Evolutionary conservation across 768 basidiomycete genomes (phyloP), one percentile per base, ranked within the genome.

Genomic region (Lactifluus subvellereus): DNA sequence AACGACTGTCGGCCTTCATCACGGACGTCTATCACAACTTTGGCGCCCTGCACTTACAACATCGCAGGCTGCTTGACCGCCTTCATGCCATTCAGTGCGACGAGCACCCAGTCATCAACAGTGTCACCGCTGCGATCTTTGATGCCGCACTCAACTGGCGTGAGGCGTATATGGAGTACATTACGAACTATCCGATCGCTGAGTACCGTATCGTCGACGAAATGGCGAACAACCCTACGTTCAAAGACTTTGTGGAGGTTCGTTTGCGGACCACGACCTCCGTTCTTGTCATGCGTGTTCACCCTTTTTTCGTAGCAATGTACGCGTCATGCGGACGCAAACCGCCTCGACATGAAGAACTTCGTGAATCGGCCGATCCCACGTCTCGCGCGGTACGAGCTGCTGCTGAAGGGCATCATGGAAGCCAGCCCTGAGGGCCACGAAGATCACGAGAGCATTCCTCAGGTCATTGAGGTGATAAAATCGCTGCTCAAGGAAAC

Each of bases 291-390:
- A 55, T 8, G 18, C 54, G 18, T 7, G 32, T 32, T 62, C 37
- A 35, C 30, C n/a, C 30, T 7, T 18, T 20, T 32, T 48, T 43
- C 20, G 3, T 33, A 81, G 79, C 74, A 77, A 74, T 82, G 78
- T 56, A 74, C 75, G 11, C 84, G 87, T 37, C 86, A 91, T 67
- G 83, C 87, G 0, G 88, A 89, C 61, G 84, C 93, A 1, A 86
- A 89, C 69, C 84, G 88, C 54, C 79, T 92, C 20, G 94, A 94
- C 71, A 89, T 99, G 84, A 94, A 95, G 72, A 88, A 81, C 68
- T 99, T 98, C 75, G 89, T 95, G 70, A 87, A 91, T 69, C 86
- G 94, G 42, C 93, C 95, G 2, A 94, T 96, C 66, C 91, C 92
- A 62, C 86, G 96, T 49, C 76, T 96, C 40, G 78, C 94, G 47